These are phyloP conservation scores for Aspergillus jensenii DNA, from an alignment of 2,329 filamentous ascomycete species.

Conservation along the genomic window DNA sequence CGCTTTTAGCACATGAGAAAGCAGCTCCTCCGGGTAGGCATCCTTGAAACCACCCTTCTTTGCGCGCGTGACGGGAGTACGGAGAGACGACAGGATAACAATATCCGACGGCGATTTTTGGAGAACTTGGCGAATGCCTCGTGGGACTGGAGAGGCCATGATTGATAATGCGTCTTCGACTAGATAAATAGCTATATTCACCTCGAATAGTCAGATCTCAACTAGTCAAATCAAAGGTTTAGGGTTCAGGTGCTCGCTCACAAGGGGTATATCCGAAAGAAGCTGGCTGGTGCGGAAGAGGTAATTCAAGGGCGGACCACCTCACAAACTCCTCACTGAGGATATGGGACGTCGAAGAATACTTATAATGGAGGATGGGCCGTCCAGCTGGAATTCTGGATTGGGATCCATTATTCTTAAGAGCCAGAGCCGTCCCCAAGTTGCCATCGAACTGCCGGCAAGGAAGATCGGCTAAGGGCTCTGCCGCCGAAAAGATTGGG, in stretches of 20 bases:
- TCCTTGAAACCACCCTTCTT: slow-evolving; percentile 83
- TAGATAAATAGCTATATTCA: background rate
- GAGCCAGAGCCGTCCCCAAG: slow-evolving; percentile 20
- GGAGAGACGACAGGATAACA: slow-evolving; percentile 85
- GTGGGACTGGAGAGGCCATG: slow-evolving; percentile 53
- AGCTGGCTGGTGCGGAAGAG: background rate
- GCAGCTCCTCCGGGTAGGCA: slow-evolving; percentile 86
- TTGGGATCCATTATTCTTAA: slow-evolving; percentile 20
- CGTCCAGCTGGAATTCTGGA: slow-evolving; percentile 37
- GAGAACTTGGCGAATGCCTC: slow-evolving; percentile 73
- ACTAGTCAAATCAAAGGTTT: background rate
- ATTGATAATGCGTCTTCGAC: slow-evolving; percentile 14
- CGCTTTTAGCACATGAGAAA: slow-evolving; percentile 62
- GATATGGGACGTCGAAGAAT: slow-evolving; percentile 1
- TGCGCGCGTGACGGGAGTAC: slow-evolving; percentile 80
- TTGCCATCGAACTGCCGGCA: slow-evolving; percentile 30
- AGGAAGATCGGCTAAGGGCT: slow-evolving; percentile 39
- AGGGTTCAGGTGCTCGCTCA: background rate
- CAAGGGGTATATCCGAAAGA: background rate
- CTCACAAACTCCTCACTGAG: background rate
- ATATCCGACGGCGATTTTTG: slow-evolving; percentile 77
- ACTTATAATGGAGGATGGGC: slow-evolving; percentile 36
- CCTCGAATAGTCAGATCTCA: background rate
- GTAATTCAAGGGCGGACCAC: background rate
- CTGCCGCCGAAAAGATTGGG: slow-evolving; percentile 25